Evolutionary conservation across 495 filamentous ascomycete genomes (phyloP), one percentile per base, ranked within the genome.

Genomic region (Ascodesmis nigricans): DNA sequence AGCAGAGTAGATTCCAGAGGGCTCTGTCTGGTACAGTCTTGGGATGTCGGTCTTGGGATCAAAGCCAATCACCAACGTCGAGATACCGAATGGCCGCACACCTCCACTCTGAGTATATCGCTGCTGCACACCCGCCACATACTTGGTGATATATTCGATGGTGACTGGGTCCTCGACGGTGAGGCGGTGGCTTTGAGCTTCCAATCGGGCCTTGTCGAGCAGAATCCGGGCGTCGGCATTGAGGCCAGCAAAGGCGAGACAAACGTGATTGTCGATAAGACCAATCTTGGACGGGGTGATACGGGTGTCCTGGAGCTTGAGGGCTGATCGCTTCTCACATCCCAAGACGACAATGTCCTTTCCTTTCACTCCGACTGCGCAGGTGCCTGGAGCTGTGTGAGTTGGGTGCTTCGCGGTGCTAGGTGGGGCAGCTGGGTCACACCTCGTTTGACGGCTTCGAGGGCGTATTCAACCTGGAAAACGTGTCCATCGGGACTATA

Each of bases 71-170:
- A 97, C 76, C 57, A 97, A 64, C 21, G 90, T 95, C 61, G 81
- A 91, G 53, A 97, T 91, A 36, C 87, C 87, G 54, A 97, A 97
- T 13, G 87, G 87, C 52, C 90, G 63, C 1, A 97, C 87, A 62
- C 87, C 87, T 58, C 87, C 87, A 50, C 78, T 87, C 63, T 97
- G 87, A 29, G 87, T 97, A 61, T 97, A 97, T 53, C 79, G 67
- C 63, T 97, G 87, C 62, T 97, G 87, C 43, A 95, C 90, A 26
- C 84, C 76, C 26, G 87, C 87, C 36, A 95, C 74, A 55, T 93
- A 91, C 61, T 95, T 95, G 36, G 87, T 93, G 51, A 97, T 93
- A 63, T 97, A 97, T 61, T 97, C 87, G 53, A 97, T 91, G 24
- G 75, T 81, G 37, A 90, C 79, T 35, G 87, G 83, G 56, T 97